These are phyloP conservation scores for Stephania japonica DNA, from an alignment of 164 flowering plant genomes.

Conservation along the genomic window DNA sequence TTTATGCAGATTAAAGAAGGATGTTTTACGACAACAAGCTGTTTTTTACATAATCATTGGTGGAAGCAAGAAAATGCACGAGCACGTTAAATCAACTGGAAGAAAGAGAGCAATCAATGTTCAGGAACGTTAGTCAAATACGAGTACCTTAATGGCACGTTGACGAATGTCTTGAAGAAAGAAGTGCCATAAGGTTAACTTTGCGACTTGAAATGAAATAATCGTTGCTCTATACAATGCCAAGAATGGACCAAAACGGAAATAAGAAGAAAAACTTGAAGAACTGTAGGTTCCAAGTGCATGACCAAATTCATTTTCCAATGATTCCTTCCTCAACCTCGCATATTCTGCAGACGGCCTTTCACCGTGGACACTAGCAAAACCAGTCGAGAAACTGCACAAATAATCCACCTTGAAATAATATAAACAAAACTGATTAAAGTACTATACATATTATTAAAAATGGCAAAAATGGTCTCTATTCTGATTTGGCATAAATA, in stretches of 20 bases:
- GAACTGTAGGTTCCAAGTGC: slow-evolving; percentile 62
- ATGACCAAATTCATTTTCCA: slow-evolving; percentile 80
- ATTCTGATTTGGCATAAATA: not conserved
- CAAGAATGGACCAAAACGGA: slow-evolving; percentile 76
- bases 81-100: not conserved
- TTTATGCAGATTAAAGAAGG: too few species aligned
- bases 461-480: not conserved
- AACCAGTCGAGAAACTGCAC: slow-evolving; percentile 72
- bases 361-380: slow-evolving; percentile 84
- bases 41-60: too few species aligned
- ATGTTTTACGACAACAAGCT: too few species aligned
- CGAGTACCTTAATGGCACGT: slow-evolving; percentile 71
- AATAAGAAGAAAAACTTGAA: slow-evolving; percentile 43
- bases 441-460: too few species aligned
- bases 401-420: slow-evolving; percentile 4
- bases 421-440: not conserved
- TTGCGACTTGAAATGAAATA: slow-evolving; percentile 74
- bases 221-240: slow-evolving; percentile 89
- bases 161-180: slow-evolving; percentile 66
- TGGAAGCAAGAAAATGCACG: not conserved
- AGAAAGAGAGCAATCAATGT: not conserved
- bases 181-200: slow-evolving; percentile 64
- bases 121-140: not conserved
- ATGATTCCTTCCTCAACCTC: slow-evolving; percentile 71
- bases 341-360: slow-evolving; percentile 93